Evolutionary conservation across 2,329 filamentous ascomycete genomes (phyloP).

Genomic region (Talaromyces sp.): DNA sequence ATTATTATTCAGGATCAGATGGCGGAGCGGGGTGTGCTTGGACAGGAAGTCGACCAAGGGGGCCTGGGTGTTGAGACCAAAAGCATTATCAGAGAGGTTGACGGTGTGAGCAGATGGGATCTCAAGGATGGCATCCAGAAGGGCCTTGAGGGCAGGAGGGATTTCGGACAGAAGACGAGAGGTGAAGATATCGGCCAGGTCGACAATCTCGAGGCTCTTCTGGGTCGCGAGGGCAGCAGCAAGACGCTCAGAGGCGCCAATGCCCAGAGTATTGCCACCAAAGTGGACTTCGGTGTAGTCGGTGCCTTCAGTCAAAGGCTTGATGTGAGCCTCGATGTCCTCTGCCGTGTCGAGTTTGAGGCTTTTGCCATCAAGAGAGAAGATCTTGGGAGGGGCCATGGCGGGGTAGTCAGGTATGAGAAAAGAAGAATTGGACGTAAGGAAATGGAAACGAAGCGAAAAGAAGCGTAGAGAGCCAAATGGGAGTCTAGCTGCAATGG

Average conservation of each 20-base stretch:
- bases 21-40: slow-evolving; percentile 83
- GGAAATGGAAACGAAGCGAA: background rate
- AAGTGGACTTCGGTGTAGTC: slow-evolving; percentile 80
- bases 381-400: slow-evolving; percentile 63
- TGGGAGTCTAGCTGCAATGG: slow-evolving; percentile 3
- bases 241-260: slow-evolving; percentile 82
- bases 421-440: slow-evolving; percentile 3
- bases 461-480: slow-evolving; percentile 2
- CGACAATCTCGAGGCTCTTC: slow-evolving; percentile 77
- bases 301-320: slow-evolving; percentile 68
- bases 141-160: slow-evolving; percentile 79
- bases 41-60: slow-evolving; percentile 91
- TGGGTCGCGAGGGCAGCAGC: slow-evolving; percentile 83
- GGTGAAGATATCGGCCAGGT: slow-evolving; percentile 97
- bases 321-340: slow-evolving; percentile 83
- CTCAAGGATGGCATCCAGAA: slow-evolving; percentile 84
- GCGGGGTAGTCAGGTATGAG: slow-evolving; percentile 37
- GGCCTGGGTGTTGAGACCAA: slow-evolving; percentile 91
- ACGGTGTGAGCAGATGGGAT: slow-evolving; percentile 85
- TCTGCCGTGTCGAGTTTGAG: slow-evolving; percentile 88
- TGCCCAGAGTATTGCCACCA: slow-evolving; percentile 88
- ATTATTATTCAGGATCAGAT: slow-evolving; percentile 98
- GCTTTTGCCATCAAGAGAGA: slow-evolving; percentile 88
- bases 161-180: slow-evolving; percentile 92
- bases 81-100: slow-evolving; percentile 97